Percentiles rank a stretch among this genome's conserved stretches.
Conservation (phyloP, 768 basidiomycete species). For the Cantharellus anzutake region DNA sequence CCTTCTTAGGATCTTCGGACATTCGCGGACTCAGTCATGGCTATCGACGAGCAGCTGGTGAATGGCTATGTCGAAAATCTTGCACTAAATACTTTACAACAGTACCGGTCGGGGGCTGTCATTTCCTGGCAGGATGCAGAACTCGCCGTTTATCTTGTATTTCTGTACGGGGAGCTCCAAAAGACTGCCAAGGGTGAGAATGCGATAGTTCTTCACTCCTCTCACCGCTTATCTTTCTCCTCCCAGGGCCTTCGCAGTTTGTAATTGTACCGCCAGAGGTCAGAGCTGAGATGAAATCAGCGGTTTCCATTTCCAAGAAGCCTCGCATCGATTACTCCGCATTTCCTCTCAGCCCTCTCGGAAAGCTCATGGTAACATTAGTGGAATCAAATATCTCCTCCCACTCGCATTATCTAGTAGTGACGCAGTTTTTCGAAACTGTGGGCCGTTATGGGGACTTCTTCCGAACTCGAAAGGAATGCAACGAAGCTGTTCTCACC, state of each 20-base stretch:
- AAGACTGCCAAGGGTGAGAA: slow-evolving; percentile 46
- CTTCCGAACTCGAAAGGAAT: slow-evolving; percentile 83
- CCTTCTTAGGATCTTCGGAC: slow-evolving; percentile 52
- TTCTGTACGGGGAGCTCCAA: slow-evolving; percentile 74
- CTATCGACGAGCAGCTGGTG: slow-evolving; percentile 73
- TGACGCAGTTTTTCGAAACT: slow-evolving; percentile 85
- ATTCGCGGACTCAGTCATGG: slow-evolving; percentile 72
- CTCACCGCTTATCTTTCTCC: not conserved
- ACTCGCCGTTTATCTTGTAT: slow-evolving; percentile 81
- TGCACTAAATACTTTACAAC: slow-evolving; percentile 53
- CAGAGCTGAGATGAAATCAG: slow-evolving; percentile 26
- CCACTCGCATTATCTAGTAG: slow-evolving; percentile 70
- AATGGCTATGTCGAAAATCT: slow-evolving; percentile 55
- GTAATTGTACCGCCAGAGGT: slow-evolving; percentile 54
- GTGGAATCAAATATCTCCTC: slow-evolving; percentile 65
- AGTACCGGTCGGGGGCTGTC: slow-evolving; percentile 39
- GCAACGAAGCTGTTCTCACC: slow-evolving; percentile 69
- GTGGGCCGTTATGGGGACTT: slow-evolving; percentile 87
- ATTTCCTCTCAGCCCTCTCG: slow-evolving; percentile 75
- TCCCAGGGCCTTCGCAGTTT: slow-evolving; percentile 57
- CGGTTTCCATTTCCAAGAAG: not conserved
- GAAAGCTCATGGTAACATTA: slow-evolving; percentile 72
- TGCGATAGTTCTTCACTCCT: not conserved
- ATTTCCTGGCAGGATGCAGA: slow-evolving; percentile 89
- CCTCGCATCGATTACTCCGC: slow-evolving; percentile 29